A percentile compares a stretch with the other conserved stretches of the same genome.
Evolutionary conservation across 345 rosid species (phyloP).

Genomic region (Salix dunnii): DNA sequence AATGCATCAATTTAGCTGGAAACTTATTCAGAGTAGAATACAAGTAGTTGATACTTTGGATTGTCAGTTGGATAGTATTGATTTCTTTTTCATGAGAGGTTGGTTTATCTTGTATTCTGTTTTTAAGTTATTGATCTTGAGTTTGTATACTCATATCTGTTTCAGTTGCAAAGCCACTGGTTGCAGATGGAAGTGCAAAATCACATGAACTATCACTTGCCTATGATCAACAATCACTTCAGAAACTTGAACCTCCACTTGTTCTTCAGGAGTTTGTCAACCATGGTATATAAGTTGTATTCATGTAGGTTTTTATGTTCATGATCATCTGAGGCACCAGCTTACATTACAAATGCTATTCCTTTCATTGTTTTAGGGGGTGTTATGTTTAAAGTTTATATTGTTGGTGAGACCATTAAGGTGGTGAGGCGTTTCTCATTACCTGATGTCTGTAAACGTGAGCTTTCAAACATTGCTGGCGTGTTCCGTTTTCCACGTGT

Average conservation of each 20-base stretch:
- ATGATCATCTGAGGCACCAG: not conserved
- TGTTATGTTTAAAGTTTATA: constrained; percentile 71
- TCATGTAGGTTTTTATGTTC: not conserved
- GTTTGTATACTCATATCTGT: not conserved
- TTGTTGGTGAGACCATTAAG: constrained; percentile 82
- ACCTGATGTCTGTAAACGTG: constrained; percentile 72
- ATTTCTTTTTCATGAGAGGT: not conserved
- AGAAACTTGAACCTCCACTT: constrained; percentile 74
- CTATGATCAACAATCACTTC: constrained; percentile 56
- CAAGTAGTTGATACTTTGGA: not conserved
- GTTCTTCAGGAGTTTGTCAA: constrained; percentile 89
- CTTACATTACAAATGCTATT: not conserved
- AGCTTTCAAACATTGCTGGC: constrained; percentile 45
- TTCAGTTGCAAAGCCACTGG: constrained; percentile 80
- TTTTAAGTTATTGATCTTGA: not conserved
- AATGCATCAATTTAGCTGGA: constrained; percentile 9
- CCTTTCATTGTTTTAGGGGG: constrained; percentile 48
- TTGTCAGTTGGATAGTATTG: not conserved
- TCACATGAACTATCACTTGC: constrained; percentile 77
- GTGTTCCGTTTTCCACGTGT: constrained; percentile 60
- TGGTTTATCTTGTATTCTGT: not conserved
- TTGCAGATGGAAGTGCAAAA: constrained; percentile 75
- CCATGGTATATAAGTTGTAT: constrained; percentile 50
- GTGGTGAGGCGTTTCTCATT: constrained; percentile 78
- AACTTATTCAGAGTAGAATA: not conserved